Conservation (phyloP, 441 rosid genomes). For the California macrophylla region DNA sequence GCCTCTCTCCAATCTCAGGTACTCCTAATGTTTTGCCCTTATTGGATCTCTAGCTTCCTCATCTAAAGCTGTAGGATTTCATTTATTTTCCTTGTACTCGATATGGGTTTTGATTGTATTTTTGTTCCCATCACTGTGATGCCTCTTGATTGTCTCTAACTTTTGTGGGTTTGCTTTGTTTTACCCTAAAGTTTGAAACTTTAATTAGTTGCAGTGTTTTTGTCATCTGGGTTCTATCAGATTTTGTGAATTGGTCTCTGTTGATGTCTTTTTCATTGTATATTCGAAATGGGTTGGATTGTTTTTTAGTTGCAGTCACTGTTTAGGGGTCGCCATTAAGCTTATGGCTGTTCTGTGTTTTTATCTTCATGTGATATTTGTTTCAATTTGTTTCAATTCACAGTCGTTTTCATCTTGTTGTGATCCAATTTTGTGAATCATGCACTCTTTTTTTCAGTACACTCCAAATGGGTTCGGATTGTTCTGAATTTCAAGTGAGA, state of each 20-base stretch:
- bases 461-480: neutral
- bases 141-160: neutral
- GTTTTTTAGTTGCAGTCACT: neutral
- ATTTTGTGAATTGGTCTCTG: neutral
- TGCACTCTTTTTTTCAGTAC: neutral
- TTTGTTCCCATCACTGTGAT: neutral
- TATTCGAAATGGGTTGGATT: neutral
- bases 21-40: neutral
- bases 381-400: neutral
- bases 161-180: too few species aligned
- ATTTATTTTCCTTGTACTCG: neutral
- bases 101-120: neutral
- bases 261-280: neutral
- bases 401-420: neutral
- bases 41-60: neutral
- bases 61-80: neutral
- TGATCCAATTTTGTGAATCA: neutral
- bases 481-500: neutral
- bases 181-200: neutral
- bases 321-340: neutral
- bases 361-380: neutral
- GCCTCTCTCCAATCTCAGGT: neutral
- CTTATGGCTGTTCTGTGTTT: neutral
- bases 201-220: neutral
- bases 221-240: neutral